These are phyloP conservation scores for Pseudocercospora fuligena DNA, from an alignment of 2,329 filamentous ascomycete genomes.

Conservation along the genomic window DNA sequence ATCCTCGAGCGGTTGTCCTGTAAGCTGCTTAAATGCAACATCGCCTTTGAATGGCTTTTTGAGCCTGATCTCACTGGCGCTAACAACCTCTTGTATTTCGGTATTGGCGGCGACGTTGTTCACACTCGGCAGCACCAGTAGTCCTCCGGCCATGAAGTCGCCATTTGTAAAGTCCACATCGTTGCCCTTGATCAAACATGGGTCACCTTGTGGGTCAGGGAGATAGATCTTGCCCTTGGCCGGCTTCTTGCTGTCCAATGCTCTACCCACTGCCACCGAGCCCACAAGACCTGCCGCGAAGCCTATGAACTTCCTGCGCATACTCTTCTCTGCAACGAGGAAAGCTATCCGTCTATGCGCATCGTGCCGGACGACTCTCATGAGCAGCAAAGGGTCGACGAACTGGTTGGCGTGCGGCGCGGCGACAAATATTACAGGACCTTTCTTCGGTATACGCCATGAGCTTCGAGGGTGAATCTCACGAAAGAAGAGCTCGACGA, in stretches of 20 bases:
- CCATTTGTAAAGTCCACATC: slow-evolving; percentile 78
- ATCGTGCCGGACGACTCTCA: slow-evolving; percentile 86
- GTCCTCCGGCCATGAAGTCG: slow-evolving; percentile 76
- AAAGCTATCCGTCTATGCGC: slow-evolving; percentile 87
- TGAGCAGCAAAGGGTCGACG: slow-evolving; percentile 91
- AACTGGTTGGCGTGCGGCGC: slow-evolving; percentile 99
- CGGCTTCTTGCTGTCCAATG: slow-evolving; percentile 84
- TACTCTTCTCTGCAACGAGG: slow-evolving; percentile 93
- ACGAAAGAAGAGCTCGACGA: slow-evolving; percentile 96
- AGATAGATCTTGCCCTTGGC: slow-evolving; percentile 82
- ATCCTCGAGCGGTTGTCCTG: slow-evolving; percentile 63
- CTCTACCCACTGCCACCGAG: slow-evolving; percentile 88
- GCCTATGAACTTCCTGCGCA: slow-evolving; percentile 86
- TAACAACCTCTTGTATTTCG: slow-evolving; percentile 80
- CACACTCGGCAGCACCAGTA: slow-evolving; percentile 83
- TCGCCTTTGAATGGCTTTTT: slow-evolving; percentile 86
- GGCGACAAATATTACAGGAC: slow-evolving; percentile 92
- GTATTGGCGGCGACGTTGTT: slow-evolving; percentile 80
- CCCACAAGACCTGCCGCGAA: slow-evolving; percentile 83
- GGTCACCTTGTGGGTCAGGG: slow-evolving; percentile 83
- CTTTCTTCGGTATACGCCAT: slow-evolving; percentile 89
- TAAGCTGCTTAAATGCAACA: slow-evolving; percentile 78
- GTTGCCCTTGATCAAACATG: slow-evolving; percentile 76
- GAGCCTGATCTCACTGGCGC: slow-evolving; percentile 78
- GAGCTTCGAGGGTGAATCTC: slow-evolving; percentile 94